Base-by-base conservation (phyloP, 164 flowering plant species). In the Hamamelis virginiana region DNA sequence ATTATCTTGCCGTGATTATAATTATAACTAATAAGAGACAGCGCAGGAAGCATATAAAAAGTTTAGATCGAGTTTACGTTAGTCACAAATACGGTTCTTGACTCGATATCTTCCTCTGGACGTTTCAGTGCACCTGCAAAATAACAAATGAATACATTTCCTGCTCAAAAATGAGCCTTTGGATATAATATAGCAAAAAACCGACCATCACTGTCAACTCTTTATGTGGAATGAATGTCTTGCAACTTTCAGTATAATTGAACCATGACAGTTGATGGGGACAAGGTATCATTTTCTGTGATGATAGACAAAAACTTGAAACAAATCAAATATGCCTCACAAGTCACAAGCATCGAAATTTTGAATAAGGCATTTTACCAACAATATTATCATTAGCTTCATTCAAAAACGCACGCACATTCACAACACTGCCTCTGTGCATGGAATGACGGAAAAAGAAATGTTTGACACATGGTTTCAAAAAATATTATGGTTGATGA, bases 11-110 rank as follows among this genome's bases (percentile, higher is more conserved):
- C n/a, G 21, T 12, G 11, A 27, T 26, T 23, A 15, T 25, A 66
- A 47, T 13, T 26, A 51, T 9, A 13, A 56, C 1, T n/a, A 41
- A 28, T 21, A 51, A 28, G 26, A 28, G 9, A 59, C 26, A 44
- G 33, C 8, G 41, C 41, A 33, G 6, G n/a, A 38, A 21, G 10
- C 19, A 45, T 44, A 58, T 57, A 57, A 21, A 57, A 59, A 21
- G 63, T 23, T 44, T 47, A 33, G n/a, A 45, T 28, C 2, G 70
- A 60, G 50, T 21, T 78, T 80, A 82, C 86, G 72, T 82, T 82
- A 65, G 83, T 71, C 71, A 80, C 78, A 51, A 72, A 62, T 26
- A 80, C 77, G 63, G 86, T 80, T 74, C 82, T 82, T 45, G 74
- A 71, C 26, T 72, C 71, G 16, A 50, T 59, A 70, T 74, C 33